Evolutionary conservation across 805 yeast species (phyloP).

Genomic region (Kodamaea restingae): DNA sequence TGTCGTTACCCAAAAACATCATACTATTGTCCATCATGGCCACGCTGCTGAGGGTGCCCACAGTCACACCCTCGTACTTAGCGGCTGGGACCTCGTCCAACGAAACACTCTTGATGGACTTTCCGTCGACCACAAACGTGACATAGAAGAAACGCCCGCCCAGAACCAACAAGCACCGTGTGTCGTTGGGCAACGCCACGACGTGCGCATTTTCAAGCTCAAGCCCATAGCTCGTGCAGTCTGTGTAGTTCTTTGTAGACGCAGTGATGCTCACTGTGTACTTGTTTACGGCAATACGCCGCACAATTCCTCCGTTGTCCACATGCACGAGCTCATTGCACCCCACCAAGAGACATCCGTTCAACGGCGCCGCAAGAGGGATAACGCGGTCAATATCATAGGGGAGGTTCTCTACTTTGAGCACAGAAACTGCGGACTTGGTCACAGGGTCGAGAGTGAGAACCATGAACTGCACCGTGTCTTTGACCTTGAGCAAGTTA

Average conservation of each 20-base stretch:
- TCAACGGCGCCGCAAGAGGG: constrained; percentile 61
- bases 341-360: constrained; percentile 69
- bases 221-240: constrained; percentile 49
- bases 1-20: constrained; percentile 57
- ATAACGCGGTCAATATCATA: constrained; percentile 65
- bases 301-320: constrained; percentile 69
- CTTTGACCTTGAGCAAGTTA: constrained; percentile 53
- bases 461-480: constrained; percentile 57
- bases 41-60: constrained; percentile 39
- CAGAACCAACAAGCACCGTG: constrained; percentile 29
- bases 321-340: constrained; percentile 73
- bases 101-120: constrained; percentile 32
- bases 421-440: constrained; percentile 60
- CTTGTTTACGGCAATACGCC: constrained; percentile 60
- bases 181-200: constrained; percentile 33
- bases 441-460: constrained; percentile 62
- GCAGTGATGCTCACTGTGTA: constrained; percentile 41
- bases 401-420: constrained; percentile 63
- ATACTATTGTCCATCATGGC: constrained; percentile 40
- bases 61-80: constrained; percentile 27
- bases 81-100: constrained; percentile 29
- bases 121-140: constrained; percentile 40
- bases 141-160: constrained; percentile 34
- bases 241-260: constrained; percentile 35
- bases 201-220: constrained; percentile 51